Base-by-base conservation (phyloP, 2,329 filamentous ascomycete species). In the Colletotrichum tofieldiae region DNA sequence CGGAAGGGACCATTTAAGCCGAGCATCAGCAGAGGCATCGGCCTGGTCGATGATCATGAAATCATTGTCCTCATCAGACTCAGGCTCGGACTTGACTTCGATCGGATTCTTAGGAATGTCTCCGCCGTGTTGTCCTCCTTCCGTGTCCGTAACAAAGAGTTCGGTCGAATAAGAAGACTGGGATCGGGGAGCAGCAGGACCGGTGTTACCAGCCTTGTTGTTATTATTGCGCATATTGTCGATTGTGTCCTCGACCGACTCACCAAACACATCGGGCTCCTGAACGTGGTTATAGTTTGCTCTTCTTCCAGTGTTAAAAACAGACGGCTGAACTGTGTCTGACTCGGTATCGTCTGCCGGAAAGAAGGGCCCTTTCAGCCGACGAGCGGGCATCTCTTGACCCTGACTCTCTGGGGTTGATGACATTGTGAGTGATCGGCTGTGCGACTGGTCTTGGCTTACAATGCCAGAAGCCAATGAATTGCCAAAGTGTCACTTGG, bases 161-260 rank as follows among this genome's bases (percentile, higher is more conserved):
- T 56, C 55, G 12, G 2, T 9, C 12, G 32, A 5, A 5, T 56
- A 49, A 1, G 7, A 12, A 18, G 55, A 20, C 14, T 5, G 45
- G 5, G 14, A 16, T 23, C 8, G 8, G n/a, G 5, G 8, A 20
- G 32, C 1, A 32, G 29, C 2, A 5, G 35, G 18, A 3, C 5
- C 29, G 9, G n/a, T 8, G 12, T n/a, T 52, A 1, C 2, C 9
- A 16, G 1, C 0, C 4, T 1, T 23, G 6, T 23, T 1, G 20
- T n/a, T 23, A 2, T 51, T n/a, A n/a, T 26, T 12, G 18, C 45
- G 60, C 16, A 49, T 52, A 23, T 20, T n/a, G 6, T 29, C 20
- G n/a, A 51, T 62, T 18, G 23, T 41, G 32, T 52, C 45, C 23
- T 62, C 60, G n/a, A 62, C 18, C 1, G 60, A 29, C 16, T 39